Conservation (phyloP, 2,329 filamentous ascomycete genomes). For the Mycosphaerella sp. region DNA sequence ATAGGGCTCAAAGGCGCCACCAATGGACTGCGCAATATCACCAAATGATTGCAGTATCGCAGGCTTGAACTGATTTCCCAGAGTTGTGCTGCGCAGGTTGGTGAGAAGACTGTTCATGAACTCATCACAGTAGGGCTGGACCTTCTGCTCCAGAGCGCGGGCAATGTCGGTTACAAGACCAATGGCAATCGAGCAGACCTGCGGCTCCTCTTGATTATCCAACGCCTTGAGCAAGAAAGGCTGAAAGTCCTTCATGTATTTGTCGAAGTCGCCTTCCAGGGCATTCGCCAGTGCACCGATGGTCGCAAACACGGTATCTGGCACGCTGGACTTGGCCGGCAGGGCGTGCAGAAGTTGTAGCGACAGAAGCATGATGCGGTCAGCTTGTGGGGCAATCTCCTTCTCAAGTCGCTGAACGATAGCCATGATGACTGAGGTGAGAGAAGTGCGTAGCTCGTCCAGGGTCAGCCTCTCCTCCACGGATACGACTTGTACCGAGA, state of each 20-base stretch:
- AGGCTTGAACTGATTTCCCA: slow-evolving; percentile 95
- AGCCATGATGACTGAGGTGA: slow-evolving; percentile 82
- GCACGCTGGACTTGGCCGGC: slow-evolving; percentile 82
- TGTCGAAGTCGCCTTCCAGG: slow-evolving; percentile 84
- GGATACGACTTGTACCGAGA: slow-evolving; percentile 90
- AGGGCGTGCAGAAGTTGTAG: slow-evolving; percentile 73
- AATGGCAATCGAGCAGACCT: slow-evolving; percentile 93
- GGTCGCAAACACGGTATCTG: slow-evolving; percentile 86
- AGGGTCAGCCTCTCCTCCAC: slow-evolving; percentile 93
- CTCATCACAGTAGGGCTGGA: slow-evolving; percentile 89
- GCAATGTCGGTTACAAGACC: slow-evolving; percentile 95
- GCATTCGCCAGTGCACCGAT: slow-evolving; percentile 88
- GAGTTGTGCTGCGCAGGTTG: slow-evolving; percentile 77
- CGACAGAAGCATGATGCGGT: slow-evolving; percentile 86
- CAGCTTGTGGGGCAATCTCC: slow-evolving; percentile 82
- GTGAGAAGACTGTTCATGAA: slow-evolving; percentile 98
- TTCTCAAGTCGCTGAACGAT: slow-evolving; percentile 88
- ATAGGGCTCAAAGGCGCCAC: slow-evolving; percentile 87
- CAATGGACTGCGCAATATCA: slow-evolving; percentile 92
- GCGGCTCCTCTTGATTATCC: slow-evolving; percentile 90
- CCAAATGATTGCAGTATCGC: slow-evolving; percentile 97
- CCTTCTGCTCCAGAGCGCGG: slow-evolving; percentile 79
- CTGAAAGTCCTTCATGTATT: slow-evolving; percentile 95
- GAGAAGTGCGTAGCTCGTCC: slow-evolving; percentile 95
- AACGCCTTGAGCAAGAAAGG: slow-evolving; percentile 92